Evolutionary conservation across 345 rosid species (phyloP), one percentile per base, ranked within the genome.

Genomic region (Arabidopsis suecica): DNA sequence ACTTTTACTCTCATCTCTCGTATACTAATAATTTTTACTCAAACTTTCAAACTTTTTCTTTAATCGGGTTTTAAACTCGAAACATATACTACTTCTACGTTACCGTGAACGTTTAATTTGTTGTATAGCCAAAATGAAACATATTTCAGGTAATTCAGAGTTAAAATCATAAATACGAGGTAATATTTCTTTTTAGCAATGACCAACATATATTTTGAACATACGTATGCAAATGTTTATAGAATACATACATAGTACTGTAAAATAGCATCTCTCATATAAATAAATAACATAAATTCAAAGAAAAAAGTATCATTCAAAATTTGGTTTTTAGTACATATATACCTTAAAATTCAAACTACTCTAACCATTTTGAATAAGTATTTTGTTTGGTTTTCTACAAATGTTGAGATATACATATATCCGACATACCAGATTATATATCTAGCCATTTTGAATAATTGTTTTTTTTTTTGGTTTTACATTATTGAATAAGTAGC

Each of bases 1-100:
- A 67, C 32, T 23, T 48, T 67, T 38, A 49, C 37, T 38, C 73
- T 65, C 32, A 14, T 63, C 53, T 36, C 12, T 34, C 36, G 22
- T 72, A 20, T 23, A 45, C 45, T 56, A 56, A 23, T 23, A 65
- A 22, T 1, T 34, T 30, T 36, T 23, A 56, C 30, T 36, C 12
- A 33, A 20, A 20, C n/a, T 10, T 68, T 25, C 25, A 38, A 54
- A 54, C 23, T 4, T 3, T 10, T 5, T 11, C 13, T 18, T 9
- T 18, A 37, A 4, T 59, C 22, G 30, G 30, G 1, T 11, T 36
- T 37, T 10, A 4, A 18, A 18, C 33, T 61, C 48, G 6, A 41
- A 40, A 22, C 65, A 37, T 30, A 25, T 20, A 59, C 7, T 1
- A 10, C 10, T 37, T 14, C 32, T 60, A 60, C 10, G 38, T 41